Base-by-base conservation (phyloP, 176 grass and related monocot species). In the Oryza rufipogon region DNA sequence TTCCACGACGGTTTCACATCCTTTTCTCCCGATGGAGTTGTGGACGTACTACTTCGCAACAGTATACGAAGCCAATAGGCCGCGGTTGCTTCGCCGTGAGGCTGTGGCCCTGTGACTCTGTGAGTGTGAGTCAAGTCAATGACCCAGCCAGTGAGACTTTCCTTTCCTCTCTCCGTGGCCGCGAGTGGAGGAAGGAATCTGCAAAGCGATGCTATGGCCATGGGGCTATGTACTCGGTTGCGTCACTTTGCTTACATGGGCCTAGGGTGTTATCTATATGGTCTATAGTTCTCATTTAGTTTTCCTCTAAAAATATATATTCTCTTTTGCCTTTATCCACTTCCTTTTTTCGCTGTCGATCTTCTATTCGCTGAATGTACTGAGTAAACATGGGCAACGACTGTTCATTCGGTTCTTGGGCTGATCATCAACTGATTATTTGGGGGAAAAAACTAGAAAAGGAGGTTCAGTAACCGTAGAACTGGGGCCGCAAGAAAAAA, bases 111-210 rank as follows among this genome's bases (percentile, higher is more conserved):
- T 36, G 34, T 36, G 34, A 36, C 34, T 36, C 34, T 26, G 51
- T 14, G 71, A 83, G 49, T 15, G 58, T 22, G 25, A 23, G 51
- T 81, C 82, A 85, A 70, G 77, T 81, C 64, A 85, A 49, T 49
- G 51, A 32, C 75, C 38, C 19, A 45, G 56, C 49, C 3, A 11
- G 12, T 15, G 69, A 82, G 15, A 28, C 67, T 22, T 5, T 36
- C 34, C 34, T 36, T 36, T 49, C 44, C 44, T 28, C 25, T 28
- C 46, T 22, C 19, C 2, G 54, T 58, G 54, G 54, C 19, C 17
- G 54, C 54, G 47, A 78, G 83, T 77, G 80, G 74, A 49, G 65
- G 14, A 45, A 73, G 16, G 70, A 81, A 86, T 86, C 84, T 73
- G 22, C 14, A 32, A 39, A 48, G 12, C 20, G 25, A 13, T 32